phyloP scores from a whole-genome alignment of 139 green algal genomes.

The Deuterostichococcus epilithicus region DNA sequence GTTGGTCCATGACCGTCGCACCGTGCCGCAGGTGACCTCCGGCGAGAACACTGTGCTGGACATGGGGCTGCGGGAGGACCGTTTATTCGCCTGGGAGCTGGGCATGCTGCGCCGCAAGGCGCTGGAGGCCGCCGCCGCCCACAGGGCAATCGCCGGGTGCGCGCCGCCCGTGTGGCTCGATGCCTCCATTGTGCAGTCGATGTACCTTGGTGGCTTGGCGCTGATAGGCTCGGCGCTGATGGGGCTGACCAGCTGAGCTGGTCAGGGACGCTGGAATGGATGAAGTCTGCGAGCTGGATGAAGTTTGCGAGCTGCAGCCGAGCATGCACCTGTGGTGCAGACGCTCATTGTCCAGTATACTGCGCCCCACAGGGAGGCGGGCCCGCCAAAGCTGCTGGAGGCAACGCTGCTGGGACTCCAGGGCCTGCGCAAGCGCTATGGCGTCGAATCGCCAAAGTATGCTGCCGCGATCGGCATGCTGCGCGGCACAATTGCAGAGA shows the following conservation, averaged over 20 bases:
- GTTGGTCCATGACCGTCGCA: too few relatives aligned
- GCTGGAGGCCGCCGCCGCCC: background rate
- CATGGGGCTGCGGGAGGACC: background rate
- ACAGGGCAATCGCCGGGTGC: background rate
- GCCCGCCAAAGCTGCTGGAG: background rate
- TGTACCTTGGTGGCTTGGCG: too few relatives aligned
- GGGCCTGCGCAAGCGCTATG: background rate
- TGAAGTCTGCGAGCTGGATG: too few relatives aligned
- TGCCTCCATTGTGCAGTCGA: background rate
- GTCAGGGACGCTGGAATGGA: too few relatives aligned
- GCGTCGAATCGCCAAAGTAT: background rate
- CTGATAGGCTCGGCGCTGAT: too few relatives aligned
- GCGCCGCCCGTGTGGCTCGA: too few relatives aligned
- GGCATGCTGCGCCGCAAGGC: background rate
- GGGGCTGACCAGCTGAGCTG: too few relatives aligned
- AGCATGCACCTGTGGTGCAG: too few relatives aligned
- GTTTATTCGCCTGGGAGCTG: background rate
- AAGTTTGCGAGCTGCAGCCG: too few relatives aligned
- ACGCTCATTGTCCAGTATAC: too few relatives aligned
- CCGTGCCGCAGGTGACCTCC: background rate
- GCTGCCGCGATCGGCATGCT: background rate
- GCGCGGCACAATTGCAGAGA: background rate
- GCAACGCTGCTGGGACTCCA: background rate
- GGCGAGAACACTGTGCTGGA: background rate
- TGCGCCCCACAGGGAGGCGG: background rate